These are phyloP conservation scores for Chamaecyparis obtusa DNA, from an alignment of 75 land plant species.

Conservation along the genomic window DNA sequence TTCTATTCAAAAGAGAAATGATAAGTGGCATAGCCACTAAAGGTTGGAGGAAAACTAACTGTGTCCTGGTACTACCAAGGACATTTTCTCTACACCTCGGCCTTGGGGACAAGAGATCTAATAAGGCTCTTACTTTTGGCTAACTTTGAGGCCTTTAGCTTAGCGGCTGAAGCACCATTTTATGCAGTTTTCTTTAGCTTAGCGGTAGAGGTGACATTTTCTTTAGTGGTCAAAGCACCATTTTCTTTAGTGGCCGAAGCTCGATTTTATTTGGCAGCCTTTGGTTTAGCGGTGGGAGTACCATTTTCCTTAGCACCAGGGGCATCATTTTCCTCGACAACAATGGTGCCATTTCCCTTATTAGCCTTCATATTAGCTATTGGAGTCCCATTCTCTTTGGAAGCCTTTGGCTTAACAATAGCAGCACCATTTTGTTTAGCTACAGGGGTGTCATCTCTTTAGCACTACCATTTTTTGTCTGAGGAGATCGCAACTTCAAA, in stretches of 20 bases:
- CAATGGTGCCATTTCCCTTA: background rate
- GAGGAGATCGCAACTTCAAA: background rate
- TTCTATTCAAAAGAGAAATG: background rate
- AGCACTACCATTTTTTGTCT: background rate
- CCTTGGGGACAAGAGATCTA: slow-evolving; percentile 45
- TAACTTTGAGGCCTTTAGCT: background rate
- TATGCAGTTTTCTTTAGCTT: background rate
- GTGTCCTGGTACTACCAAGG: slow-evolving; percentile 36
- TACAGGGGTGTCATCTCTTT: background rate
- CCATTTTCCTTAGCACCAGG: background rate
- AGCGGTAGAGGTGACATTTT: background rate
- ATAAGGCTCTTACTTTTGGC: slow-evolving; percentile 18
- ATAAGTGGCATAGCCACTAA: background rate
- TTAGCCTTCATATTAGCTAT: background rate
- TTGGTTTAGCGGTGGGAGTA: background rate
- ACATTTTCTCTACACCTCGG: slow-evolving; percentile 50
- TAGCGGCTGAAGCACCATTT: background rate
- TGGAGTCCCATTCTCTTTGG: background rate
- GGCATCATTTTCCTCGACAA: background rate
- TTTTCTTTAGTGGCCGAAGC: background rate
- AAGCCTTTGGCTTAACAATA: background rate
- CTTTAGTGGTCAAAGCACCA: background rate
- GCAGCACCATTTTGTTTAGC: background rate
- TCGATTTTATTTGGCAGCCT: background rate
- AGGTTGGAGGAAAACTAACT: slow-evolving; percentile 13